Conservation (phyloP, 257 asterid genomes). For the Asclepias syriaca region DNA sequence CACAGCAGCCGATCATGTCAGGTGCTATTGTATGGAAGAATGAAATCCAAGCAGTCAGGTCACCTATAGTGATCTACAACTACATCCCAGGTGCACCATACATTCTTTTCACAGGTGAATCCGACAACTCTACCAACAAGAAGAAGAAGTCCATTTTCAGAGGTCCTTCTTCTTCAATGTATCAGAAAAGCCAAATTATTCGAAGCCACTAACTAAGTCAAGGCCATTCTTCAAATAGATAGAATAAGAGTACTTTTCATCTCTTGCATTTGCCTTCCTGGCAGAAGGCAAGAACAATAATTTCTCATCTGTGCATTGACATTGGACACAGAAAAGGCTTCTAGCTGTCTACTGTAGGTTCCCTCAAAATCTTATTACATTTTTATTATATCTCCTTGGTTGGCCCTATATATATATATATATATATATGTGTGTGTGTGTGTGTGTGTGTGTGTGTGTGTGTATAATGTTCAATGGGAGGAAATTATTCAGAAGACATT, state of each 20-base stretch:
- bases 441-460: too few relatives aligned
- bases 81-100: conserved; percentile 35
- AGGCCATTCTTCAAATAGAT: not conserved
- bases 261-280: not conserved
- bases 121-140: not conserved
- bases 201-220: not conserved
- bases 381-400: not conserved
- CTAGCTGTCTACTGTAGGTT: not conserved
- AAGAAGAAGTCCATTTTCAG: not conserved
- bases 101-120: not conserved
- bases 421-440: too few relatives aligned
- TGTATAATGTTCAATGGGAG: not conserved
- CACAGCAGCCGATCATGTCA: conserved; percentile 45
- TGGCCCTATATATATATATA: too few relatives aligned
- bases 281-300: not conserved
- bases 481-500: not conserved
- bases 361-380: not conserved
- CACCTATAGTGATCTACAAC: conserved; percentile 46
- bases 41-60: conserved; percentile 35
- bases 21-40: conserved; percentile 44
- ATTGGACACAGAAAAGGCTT: not conserved
- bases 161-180: not conserved
- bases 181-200: not conserved
- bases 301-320: not conserved
- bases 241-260: not conserved